These are phyloP conservation scores for Mortierella sp. DNA, from an alignment of 371 early-diverging fungal species.

Conservation along the genomic window DNA sequence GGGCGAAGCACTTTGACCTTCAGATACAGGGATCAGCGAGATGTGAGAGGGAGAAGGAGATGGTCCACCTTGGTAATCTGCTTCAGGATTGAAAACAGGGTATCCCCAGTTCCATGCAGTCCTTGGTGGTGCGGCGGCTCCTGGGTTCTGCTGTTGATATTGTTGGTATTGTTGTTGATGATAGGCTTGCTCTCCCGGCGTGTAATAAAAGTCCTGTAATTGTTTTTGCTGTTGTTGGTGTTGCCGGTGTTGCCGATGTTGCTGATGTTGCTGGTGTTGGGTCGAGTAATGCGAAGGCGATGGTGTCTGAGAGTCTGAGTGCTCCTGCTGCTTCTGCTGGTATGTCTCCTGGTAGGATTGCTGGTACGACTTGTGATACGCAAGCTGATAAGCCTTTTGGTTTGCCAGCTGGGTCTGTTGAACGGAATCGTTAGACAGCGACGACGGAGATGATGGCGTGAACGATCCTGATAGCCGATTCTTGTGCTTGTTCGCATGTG, in stretches of 20 bases:
- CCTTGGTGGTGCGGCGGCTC: neutral
- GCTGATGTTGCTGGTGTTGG: slow-evolving; percentile 18
- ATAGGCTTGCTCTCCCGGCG: slow-evolving; percentile 30
- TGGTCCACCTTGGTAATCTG: slow-evolving; percentile 2
- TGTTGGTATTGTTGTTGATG: slow-evolving; percentile 7
- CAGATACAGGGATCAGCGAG: slow-evolving; percentile 5
- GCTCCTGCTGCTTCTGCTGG: slow-evolving; percentile 1
- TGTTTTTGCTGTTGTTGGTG: slow-evolving; percentile 26
- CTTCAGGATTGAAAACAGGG: slow-evolving; percentile 6
- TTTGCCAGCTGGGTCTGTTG: slow-evolving; percentile 9
- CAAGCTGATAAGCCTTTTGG: slow-evolving; percentile 17
- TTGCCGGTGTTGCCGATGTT: slow-evolving; percentile 11
- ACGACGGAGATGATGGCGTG: slow-evolving; percentile 7
- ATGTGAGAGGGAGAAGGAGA: slow-evolving; percentile 17
- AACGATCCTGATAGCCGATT: slow-evolving; percentile 25
- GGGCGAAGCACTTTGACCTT: too few relatives aligned
- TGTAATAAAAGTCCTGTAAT: slow-evolving; percentile 41
- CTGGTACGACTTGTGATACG: slow-evolving; percentile 13
- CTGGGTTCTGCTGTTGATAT: slow-evolving; percentile 1
- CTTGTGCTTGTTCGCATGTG: slow-evolving; percentile 24
- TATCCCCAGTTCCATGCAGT: slow-evolving; percentile 16
- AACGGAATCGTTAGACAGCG: neutral
- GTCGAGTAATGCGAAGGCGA: slow-evolving; percentile 5
- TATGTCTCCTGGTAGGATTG: neutral
- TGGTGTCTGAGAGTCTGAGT: slow-evolving; percentile 1